These are phyloP conservation scores for Cutaneotrichosporon sp. DNA, from an alignment of 1,284 basidiomycete species.

Conservation along the genomic window DNA sequence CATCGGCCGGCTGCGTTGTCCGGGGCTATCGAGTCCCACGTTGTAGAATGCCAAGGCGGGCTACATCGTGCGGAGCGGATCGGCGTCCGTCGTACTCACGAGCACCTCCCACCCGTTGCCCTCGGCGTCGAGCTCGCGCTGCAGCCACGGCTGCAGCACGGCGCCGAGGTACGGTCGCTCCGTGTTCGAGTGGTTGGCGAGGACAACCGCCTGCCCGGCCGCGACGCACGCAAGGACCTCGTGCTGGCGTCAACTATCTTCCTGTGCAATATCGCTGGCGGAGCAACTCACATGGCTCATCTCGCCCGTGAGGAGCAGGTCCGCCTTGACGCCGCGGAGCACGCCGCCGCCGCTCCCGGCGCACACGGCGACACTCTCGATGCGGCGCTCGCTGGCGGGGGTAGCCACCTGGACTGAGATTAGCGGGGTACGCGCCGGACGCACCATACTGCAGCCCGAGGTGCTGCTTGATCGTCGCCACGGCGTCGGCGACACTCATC, in stretches of 20 bases:
- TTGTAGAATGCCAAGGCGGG: too few species aligned
- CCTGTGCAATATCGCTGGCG: neutral
- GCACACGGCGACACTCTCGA: slow-evolving; percentile 69
- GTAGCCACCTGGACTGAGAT: slow-evolving; percentile 81
- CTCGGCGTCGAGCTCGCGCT: slow-evolving; percentile 57
- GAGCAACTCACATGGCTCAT: slow-evolving; percentile 72
- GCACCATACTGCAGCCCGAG: slow-evolving; percentile 66
- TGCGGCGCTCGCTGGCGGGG: slow-evolving; percentile 44
- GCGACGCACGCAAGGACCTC: slow-evolving; percentile 77
- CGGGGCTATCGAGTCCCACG: too few species aligned
- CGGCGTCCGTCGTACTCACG: slow-evolving; percentile 21
- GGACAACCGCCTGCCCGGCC: slow-evolving; percentile 69
- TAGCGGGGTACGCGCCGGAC: slow-evolving; percentile 33
- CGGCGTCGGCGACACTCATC: slow-evolving; percentile 59
- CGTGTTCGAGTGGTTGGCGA: slow-evolving; percentile 85
- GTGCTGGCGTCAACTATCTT: slow-evolving; percentile 60
- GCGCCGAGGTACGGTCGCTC: slow-evolving; percentile 78
- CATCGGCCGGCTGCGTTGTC: too few species aligned
- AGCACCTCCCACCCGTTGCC: slow-evolving; percentile 21
- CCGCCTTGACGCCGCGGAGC: slow-evolving; percentile 68
- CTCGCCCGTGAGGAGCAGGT: slow-evolving; percentile 87
- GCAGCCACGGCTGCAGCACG: slow-evolving; percentile 65
- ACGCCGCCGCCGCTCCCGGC: slow-evolving; percentile 71
- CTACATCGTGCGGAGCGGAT: slow-evolving; percentile 25
- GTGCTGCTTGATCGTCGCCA: slow-evolving; percentile 67